Evolutionary conservation across 805 yeast genomes (phyloP).

Genomic region (Cyberlindnera mrakii): DNA sequence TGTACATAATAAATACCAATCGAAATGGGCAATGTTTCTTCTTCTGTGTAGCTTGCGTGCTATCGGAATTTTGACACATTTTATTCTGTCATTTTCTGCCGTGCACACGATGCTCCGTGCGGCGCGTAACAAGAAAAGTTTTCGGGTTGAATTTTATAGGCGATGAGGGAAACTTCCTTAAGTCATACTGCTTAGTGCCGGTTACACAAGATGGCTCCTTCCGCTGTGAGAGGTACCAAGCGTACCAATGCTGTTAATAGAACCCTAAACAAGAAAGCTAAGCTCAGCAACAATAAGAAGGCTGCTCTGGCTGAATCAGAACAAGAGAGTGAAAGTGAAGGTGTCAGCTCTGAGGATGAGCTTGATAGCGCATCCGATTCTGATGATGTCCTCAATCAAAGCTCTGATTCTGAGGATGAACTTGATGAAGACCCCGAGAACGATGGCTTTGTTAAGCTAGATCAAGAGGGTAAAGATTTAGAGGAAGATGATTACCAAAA

Average conservation of each 20-base stretch:
- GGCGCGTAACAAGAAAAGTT: not conserved
- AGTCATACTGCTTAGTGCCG: not conserved
- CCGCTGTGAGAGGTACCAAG: conserved; percentile 17
- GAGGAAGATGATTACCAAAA: conserved; percentile 23
- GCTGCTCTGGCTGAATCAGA: conserved; percentile 24
- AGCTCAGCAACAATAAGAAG: conserved; percentile 9
- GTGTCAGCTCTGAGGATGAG: conserved; percentile 16
- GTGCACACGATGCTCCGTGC: not conserved
- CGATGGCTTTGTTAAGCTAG: conserved; percentile 21
- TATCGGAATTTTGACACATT: no score
- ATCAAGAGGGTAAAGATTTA: conserved; percentile 10
- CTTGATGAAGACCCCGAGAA: conserved; percentile 23
- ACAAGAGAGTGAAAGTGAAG: conserved; percentile 19
- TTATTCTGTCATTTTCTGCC: no score
- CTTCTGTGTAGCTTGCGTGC: no score
- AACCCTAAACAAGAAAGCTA: conserved; percentile 11
- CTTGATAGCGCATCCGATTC: conserved; percentile 12
- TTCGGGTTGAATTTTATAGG: not conserved
- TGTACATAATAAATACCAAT: not conserved
- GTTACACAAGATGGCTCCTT: conserved; percentile 14
- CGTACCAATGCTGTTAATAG: conserved; percentile 11
- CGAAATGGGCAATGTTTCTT: no score
- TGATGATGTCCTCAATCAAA: conserved; percentile 16
- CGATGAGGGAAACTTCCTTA: not conserved
- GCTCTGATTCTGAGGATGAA: conserved; percentile 24